Conservation (phyloP, 306 rosid genomes). For the Vigna nakashimae region DNA sequence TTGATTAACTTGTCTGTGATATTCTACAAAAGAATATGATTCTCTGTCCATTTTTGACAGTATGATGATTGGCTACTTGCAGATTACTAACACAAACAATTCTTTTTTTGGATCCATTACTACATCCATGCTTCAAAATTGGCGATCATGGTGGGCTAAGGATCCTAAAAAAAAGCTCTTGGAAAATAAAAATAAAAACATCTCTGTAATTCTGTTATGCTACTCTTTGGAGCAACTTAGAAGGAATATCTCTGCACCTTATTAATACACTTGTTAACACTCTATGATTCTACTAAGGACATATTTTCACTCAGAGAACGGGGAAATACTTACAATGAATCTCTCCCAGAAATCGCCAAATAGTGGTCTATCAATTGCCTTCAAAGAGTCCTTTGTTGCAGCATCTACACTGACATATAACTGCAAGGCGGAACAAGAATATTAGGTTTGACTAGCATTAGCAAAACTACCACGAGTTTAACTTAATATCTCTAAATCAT, state of each 20-base stretch:
- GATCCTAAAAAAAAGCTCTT: constrained; percentile 25
- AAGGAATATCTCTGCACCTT: not conserved
- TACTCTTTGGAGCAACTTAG: not conserved
- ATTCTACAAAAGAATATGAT: too few species aligned
- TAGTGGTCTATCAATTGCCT: constrained; percentile 98
- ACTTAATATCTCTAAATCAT: constrained; percentile 25
- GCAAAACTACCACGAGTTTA: constrained; percentile 13
- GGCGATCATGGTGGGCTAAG: constrained; percentile 8
- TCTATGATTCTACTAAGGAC: constrained; percentile 18
- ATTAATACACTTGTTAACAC: not conserved
- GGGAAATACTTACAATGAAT: constrained; percentile 72
- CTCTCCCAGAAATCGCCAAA: constrained; percentile 99
- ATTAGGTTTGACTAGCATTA: constrained; percentile 32
- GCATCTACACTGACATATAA: constrained; percentile 98
- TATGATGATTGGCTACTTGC: not conserved
- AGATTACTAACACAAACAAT: not conserved
- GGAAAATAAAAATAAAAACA: not conserved
- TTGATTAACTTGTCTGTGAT: not conserved
- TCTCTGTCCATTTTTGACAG: not conserved
- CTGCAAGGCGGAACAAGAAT: constrained; percentile 60
- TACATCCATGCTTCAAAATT: constrained; percentile 25
- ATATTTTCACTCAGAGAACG: not conserved
- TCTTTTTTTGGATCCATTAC: constrained; percentile 1
- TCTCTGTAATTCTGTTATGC: constrained; percentile 7
- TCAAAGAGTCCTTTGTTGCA: constrained; percentile 88